phyloP scores from a whole-genome alignment of 768 basidiomycete genomes.

The Phylloporus sp. region DNA sequence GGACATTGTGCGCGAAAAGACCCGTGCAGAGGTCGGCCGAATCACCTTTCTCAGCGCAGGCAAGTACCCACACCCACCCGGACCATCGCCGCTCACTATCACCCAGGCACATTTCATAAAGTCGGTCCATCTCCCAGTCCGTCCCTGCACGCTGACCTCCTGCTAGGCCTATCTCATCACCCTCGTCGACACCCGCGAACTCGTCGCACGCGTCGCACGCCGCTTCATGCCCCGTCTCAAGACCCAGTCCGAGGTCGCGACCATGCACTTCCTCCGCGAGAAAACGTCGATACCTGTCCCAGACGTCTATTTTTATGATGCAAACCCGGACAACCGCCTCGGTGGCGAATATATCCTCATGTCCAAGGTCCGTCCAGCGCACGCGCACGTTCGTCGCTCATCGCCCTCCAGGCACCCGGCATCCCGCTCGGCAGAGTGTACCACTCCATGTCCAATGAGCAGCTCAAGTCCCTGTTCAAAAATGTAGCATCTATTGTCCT shows the following conservation, averaged over 20 bases:
- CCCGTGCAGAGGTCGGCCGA: conserved; percentile 59
- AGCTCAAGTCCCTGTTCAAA: conserved; percentile 60
- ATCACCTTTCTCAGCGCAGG: conserved; percentile 76
- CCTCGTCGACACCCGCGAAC: conserved; percentile 52
- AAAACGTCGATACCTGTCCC: conserved; percentile 73
- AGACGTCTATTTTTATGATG: conserved; percentile 69
- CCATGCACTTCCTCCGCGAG: conserved; percentile 73
- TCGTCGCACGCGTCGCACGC: conserved; percentile 79
- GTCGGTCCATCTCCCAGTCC: conserved; percentile 32
- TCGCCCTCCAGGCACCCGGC: conserved; percentile 56
- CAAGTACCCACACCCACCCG: conserved; percentile 31
- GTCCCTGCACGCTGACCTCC: conserved; percentile 7
- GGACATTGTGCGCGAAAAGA: conserved; percentile 73
- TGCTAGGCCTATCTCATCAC: conserved; percentile 73
- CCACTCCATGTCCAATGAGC: conserved; percentile 62
- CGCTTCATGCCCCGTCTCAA: conserved; percentile 85
- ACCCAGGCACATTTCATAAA: conserved; percentile 83
- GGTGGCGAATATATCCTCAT: conserved; percentile 85
- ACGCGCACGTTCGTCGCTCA: background rate
- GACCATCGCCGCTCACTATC: background rate
- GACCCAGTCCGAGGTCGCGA: conserved; percentile 84
- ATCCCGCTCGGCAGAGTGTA: conserved; percentile 69
- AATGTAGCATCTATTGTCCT: conserved; percentile 67
- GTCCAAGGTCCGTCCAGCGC: conserved; percentile 61
- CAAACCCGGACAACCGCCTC: conserved; percentile 80